Conservation (phyloP, 441 rosid species). For the Jatropha podagrica region DNA sequence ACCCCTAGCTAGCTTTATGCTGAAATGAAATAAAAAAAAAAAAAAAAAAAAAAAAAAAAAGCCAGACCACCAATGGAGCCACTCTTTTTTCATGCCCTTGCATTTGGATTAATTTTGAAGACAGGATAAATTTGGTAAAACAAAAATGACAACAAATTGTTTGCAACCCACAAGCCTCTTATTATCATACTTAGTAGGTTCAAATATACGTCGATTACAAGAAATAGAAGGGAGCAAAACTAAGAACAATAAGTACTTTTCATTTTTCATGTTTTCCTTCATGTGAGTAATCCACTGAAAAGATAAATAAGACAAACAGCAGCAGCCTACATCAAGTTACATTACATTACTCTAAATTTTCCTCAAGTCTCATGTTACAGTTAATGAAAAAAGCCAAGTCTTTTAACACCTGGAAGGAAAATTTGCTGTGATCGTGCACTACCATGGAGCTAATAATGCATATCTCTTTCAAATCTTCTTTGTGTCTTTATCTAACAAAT, state of each 20-base stretch:
- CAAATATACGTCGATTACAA: too few relatives aligned
- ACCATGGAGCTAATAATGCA: background rate
- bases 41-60: too few relatives aligned
- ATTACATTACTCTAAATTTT: background rate
- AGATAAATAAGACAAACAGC: background rate
- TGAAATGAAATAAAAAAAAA: too few relatives aligned
- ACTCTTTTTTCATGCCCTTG: too few relatives aligned
- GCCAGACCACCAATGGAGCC: too few relatives aligned
- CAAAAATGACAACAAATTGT: too few relatives aligned
- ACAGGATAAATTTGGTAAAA: too few relatives aligned
- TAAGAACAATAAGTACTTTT: background rate
- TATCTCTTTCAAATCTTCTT: background rate
- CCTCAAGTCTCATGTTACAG: background rate
- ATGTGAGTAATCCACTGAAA: background rate
- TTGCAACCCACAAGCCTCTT: too few relatives aligned
- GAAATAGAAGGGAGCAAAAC: background rate
- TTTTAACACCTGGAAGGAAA: background rate
- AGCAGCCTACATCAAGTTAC: background rate
- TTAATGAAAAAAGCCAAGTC: background rate
- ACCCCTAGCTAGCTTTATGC: too few relatives aligned
- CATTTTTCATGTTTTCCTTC: background rate
- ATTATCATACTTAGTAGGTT: too few relatives aligned
- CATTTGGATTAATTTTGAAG: too few relatives aligned
- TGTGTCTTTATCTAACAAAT: conserved; percentile 1
- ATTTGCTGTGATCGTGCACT: background rate